phyloP scores from a whole-genome alignment of 2,329 filamentous ascomycete species.

The Sclerotinia spermophila region DNA sequence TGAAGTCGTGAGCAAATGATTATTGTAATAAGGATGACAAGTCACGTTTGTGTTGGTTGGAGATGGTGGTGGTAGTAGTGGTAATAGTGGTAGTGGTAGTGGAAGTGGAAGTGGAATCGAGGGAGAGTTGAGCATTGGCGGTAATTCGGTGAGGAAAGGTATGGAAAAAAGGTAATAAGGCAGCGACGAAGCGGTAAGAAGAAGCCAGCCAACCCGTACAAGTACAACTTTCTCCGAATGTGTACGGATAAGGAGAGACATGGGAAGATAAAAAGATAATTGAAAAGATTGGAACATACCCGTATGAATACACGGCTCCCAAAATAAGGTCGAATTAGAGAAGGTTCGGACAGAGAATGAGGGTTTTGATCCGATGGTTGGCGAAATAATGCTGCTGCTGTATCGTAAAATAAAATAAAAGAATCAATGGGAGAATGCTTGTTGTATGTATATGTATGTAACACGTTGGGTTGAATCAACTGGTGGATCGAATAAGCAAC shows the following conservation, averaged over 20 bases:
- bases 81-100: not conserved
- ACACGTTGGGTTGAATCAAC: slow-evolving; percentile 10
- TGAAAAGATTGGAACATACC: slow-evolving; percentile 10
- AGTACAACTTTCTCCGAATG: not conserved
- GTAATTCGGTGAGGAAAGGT: not conserved
- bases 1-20: not conserved
- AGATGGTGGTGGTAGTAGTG: not conserved
- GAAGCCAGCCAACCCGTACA: not conserved
- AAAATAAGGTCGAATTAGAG: slow-evolving; percentile 3
- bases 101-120: not conserved
- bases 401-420: slow-evolving; percentile 3
- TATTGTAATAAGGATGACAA: not conserved
- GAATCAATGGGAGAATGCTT: slow-evolving; percentile 10
- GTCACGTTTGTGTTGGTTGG: slow-evolving; percentile 7
- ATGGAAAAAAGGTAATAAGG: not conserved
- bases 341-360: not conserved
- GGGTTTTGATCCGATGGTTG: not conserved
- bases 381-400: slow-evolving; percentile 7
- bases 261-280: not conserved
- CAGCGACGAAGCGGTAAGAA: slow-evolving; percentile 9
- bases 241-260: not conserved
- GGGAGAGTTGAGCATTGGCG: not conserved
- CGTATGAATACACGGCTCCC: slow-evolving; percentile 10
- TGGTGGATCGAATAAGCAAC: slow-evolving; percentile 7
- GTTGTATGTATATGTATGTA: not conserved